Conservation (phyloP, 2,329 filamentous ascomycete genomes). For the Penicillium sp. region DNA sequence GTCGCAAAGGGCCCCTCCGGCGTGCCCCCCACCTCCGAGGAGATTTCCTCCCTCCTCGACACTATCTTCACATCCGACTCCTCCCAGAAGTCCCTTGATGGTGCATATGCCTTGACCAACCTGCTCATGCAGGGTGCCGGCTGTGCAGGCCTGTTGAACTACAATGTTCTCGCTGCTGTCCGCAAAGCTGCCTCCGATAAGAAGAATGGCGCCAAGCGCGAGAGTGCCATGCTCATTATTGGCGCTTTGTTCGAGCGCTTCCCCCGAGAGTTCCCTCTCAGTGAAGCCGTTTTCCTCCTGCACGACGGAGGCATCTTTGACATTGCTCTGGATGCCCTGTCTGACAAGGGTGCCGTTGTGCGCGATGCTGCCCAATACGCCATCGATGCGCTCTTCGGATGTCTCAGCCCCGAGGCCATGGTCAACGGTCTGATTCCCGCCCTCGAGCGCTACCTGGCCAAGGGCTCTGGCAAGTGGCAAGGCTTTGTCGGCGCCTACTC, state of each 20-base stretch:
- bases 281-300: conserved; percentile 78
- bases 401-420: conserved; percentile 76
- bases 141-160: conserved; percentile 59
- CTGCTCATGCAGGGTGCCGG: conserved; percentile 64
- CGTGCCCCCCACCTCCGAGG: conserved; percentile 61
- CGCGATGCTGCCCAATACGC: conserved; percentile 92
- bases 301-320: conserved; percentile 72
- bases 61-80: conserved; percentile 68
- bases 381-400: conserved; percentile 79
- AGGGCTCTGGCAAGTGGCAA: conserved; percentile 93
- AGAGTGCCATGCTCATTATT: conserved; percentile 91
- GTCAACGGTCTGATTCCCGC: conserved; percentile 78
- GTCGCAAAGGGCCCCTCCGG: conserved; percentile 48
- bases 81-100: conserved; percentile 67
- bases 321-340: conserved; percentile 75
- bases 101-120: conserved; percentile 63
- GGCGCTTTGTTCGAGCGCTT: conserved; percentile 92
- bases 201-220: conserved; percentile 80
- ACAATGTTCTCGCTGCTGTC: conserved; percentile 62
- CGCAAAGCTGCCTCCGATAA: conserved; percentile 85
- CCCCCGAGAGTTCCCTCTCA: conserved; percentile 70
- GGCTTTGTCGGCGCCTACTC: conserved; percentile 83
- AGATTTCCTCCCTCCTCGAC: conserved; percentile 63
- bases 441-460: conserved; percentile 71
- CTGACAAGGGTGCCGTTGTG: conserved; percentile 86